Conservation (phyloP, 257 asterid species). For the Primulina tabacum region DNA sequence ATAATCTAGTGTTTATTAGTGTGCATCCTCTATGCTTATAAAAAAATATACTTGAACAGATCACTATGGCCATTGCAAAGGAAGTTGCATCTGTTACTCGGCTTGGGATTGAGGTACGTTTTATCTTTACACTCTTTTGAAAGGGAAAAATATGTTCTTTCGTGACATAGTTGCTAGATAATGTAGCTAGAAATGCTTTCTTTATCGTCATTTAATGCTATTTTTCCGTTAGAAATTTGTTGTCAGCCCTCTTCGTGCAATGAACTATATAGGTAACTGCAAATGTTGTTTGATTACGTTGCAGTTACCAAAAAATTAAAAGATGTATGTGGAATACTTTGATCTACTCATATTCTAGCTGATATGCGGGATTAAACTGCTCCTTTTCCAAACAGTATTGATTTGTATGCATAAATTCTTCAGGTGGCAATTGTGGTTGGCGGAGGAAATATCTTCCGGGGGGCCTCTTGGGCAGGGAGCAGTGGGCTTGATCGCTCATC, state of each 20-base stretch:
- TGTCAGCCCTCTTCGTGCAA: neutral
- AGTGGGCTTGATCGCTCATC: constrained; percentile 91
- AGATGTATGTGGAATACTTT: neutral
- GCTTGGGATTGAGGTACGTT: constrained; percentile 80
- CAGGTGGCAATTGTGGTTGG: constrained; percentile 92
- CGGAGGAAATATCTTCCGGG: constrained; percentile 92
- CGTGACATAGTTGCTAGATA: constrained; percentile 11
- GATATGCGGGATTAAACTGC: too few relatives aligned
- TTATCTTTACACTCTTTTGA: constrained; percentile 1
- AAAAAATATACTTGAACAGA: constrained; percentile 34
- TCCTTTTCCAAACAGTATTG: constrained; percentile 9
- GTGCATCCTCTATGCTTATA: constrained; percentile 19
- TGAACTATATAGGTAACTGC: neutral
- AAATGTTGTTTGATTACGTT: neutral
- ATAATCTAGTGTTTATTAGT: constrained; percentile 1
- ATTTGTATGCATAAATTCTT: constrained; percentile 18
- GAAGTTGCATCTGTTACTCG: constrained; percentile 95
- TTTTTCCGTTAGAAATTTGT: neutral
- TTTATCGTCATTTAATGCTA: neutral
- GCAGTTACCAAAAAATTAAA: neutral
- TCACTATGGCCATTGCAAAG: constrained; percentile 94
- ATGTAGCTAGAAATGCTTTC: constrained; percentile 1
- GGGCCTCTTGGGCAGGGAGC: constrained; percentile 88
- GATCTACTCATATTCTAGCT: neutral
- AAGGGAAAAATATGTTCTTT: neutral